phyloP scores from a whole-genome alignment of 768 basidiomycete species.

The Lentinula sp. region DNA sequence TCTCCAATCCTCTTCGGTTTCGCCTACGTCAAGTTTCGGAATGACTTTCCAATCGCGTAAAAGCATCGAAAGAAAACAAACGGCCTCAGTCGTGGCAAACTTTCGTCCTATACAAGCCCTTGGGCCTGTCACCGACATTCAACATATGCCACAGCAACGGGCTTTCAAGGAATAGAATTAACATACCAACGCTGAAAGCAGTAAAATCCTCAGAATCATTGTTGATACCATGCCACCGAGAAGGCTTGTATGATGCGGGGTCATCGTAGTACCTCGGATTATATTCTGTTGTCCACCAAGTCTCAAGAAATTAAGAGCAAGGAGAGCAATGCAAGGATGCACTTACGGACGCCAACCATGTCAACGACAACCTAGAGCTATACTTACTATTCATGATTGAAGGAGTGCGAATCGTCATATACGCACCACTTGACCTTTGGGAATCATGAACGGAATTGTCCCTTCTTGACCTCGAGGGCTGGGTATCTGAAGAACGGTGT shows the following conservation, averaged over 20 bases:
- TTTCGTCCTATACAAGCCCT: constrained; percentile 50
- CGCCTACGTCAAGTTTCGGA: constrained; percentile 31
- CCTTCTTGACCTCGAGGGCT: constrained; percentile 36
- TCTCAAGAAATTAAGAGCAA: not conserved
- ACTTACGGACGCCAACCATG: constrained; percentile 44
- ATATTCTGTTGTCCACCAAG: constrained; percentile 27
- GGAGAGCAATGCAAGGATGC: constrained; percentile 1
- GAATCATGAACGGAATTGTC: constrained; percentile 25
- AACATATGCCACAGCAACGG: not conserved
- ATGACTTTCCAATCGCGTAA: constrained; percentile 49
- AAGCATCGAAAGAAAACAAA: constrained; percentile 46
- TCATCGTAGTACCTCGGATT: constrained; percentile 45
- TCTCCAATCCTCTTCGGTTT: constrained; percentile 33
- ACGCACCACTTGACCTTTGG: constrained; percentile 31
- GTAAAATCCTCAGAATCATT: constrained; percentile 36
- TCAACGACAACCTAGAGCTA: constrained; percentile 32
- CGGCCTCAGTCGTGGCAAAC: constrained; percentile 47
- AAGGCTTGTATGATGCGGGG: constrained; percentile 42
- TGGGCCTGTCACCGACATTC: constrained; percentile 27
- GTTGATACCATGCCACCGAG: constrained; percentile 40
- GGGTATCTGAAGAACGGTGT: constrained; percentile 34
- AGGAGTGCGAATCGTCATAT: not conserved
- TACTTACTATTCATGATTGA: not conserved
- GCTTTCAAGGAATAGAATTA: not conserved
- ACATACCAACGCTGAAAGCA: constrained; percentile 40